phyloP scores from a whole-genome alignment of 164 flowering plant species.

The grape (Vitis vinifera) region ASM3070453v1 NC_081807.1:1036001-1036500 shows the following conservation, averaged over 20 bases:
- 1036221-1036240: constrained; percentile 80
- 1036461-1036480: too few relatives aligned
- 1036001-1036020: constrained; percentile 15
- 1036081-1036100: constrained; percentile 6
- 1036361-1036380: constrained; percentile 1
- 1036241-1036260: background rate
- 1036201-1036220: constrained; percentile 34
- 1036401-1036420: background rate
- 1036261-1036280: background rate
- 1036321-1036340: background rate
- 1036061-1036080: constrained; percentile 11
- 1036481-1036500: too few relatives aligned
- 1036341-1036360: background rate
- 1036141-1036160: constrained; percentile 54
- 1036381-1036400: background rate
- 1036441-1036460: too few relatives aligned
- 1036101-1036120: background rate
- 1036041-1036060: constrained; percentile 3
- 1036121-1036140: constrained; percentile 39
- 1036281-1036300: background rate
- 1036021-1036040: constrained; percentile 8
- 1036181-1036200: constrained; percentile 39
- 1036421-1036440: too few relatives aligned
- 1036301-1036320: background rate
- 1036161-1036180: constrained; percentile 65